These are phyloP conservation scores for Boletellus emodensis DNA, from an alignment of 768 basidiomycete species.

Conservation along the genomic window DNA sequence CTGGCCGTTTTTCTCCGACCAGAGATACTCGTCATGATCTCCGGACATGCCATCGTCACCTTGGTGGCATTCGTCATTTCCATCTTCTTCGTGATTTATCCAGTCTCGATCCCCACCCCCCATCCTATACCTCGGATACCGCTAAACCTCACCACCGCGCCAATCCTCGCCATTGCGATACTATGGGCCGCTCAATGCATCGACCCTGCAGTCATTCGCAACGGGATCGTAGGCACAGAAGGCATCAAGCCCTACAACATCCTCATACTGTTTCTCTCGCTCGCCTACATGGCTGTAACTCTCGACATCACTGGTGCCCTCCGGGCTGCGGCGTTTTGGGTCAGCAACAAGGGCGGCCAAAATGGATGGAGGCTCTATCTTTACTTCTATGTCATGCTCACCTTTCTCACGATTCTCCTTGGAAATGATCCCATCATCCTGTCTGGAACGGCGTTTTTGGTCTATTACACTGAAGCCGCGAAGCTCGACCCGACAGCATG, in stretches of 20 bases:
- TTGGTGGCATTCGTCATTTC: slow-evolving; percentile 51
- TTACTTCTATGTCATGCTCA: slow-evolving; percentile 82
- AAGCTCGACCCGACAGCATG: slow-evolving; percentile 53
- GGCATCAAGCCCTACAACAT: slow-evolving; percentile 90
- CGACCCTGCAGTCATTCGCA: slow-evolving; percentile 45
- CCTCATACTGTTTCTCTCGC: slow-evolving; percentile 79
- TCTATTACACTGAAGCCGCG: slow-evolving; percentile 73
- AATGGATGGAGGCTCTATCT: slow-evolving; percentile 71
- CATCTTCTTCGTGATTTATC: slow-evolving; percentile 42
- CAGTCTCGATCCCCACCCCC: slow-evolving; percentile 38
- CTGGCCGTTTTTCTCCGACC: too few relatives aligned
- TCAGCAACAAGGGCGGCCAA: slow-evolving; percentile 72
- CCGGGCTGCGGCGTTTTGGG: slow-evolving; percentile 84
- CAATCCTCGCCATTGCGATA: slow-evolving; percentile 37
- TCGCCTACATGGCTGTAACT: slow-evolving; percentile 91
- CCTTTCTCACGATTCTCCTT: slow-evolving; percentile 69
- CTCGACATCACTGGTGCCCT: slow-evolving; percentile 86
- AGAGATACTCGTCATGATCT: slow-evolving; percentile 30
- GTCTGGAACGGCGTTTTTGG: slow-evolving; percentile 85
- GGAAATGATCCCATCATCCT: slow-evolving; percentile 95
- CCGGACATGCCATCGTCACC: slow-evolving; percentile 44
- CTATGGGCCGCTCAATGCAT: slow-evolving; percentile 57
- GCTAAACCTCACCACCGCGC: slow-evolving; percentile 48
- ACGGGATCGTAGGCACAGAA: slow-evolving; percentile 77
- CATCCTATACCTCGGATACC: slow-evolving; percentile 33